Percentiles rank a stretch among this genome's conserved stretches.
Evolutionary conservation across 306 rosid species (phyloP).

Genomic region (Rubus parviflorus): DNA sequence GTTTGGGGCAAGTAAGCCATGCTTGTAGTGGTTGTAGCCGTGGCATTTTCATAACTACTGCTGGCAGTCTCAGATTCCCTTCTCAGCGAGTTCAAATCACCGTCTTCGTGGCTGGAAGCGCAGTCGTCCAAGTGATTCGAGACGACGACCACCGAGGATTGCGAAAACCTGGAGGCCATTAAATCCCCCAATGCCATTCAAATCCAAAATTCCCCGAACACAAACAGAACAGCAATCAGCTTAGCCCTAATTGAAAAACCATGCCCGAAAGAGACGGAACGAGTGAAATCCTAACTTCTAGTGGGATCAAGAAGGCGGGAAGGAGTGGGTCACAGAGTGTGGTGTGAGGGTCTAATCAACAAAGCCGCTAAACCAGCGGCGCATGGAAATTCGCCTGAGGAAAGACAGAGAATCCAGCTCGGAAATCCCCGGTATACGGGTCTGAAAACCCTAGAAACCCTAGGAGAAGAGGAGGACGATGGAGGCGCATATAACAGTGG

Average conservation of each 20-base stretch:
- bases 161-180: constrained; percentile 93
- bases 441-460: constrained; percentile 51
- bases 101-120: constrained; percentile 43
- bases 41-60: constrained; percentile 55
- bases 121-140: constrained; percentile 58
- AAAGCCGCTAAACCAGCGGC: constrained; percentile 87
- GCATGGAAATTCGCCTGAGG: constrained; percentile 58
- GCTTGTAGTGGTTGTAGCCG: constrained; percentile 51
- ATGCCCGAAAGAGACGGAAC: constrained; percentile 16
- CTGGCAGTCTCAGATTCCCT: constrained; percentile 70
- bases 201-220: constrained; percentile 43
- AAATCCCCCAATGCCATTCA: constrained; percentile 99
- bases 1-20: constrained; percentile 88
- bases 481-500: constrained; percentile 67
- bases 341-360: constrained; percentile 46
- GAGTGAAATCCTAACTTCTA: neutral
- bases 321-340: neutral
- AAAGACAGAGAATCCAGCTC: constrained; percentile 71
- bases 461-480: constrained; percentile 37
- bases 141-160: constrained; percentile 66
- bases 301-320: constrained; percentile 12
- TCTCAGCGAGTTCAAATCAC: constrained; percentile 37
- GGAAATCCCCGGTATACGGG: constrained; percentile 17
- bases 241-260: constrained; percentile 33
- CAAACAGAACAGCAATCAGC: constrained; percentile 35